phyloP scores from a whole-genome alignment of 1,284 basidiomycete species.

The Porodaedalea pini region DNA sequence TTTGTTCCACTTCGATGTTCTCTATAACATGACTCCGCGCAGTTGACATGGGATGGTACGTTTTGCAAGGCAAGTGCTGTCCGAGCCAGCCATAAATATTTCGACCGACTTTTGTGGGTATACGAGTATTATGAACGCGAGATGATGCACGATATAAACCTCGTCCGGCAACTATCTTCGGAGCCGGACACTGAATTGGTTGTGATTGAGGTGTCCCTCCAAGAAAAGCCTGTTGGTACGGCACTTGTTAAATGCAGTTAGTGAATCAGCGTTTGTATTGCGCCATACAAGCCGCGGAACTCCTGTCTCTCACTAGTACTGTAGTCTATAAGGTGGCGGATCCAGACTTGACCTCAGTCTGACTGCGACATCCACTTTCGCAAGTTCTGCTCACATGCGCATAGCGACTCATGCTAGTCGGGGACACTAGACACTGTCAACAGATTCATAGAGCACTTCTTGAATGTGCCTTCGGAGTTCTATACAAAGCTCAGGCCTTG shows the following conservation, averaged over 20 bases:
- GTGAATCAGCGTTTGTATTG: too few relatives aligned
- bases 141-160: too few relatives aligned
- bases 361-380: background rate
- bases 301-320: background rate
- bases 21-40: background rate
- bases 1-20: background rate
- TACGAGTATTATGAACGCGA: too few relatives aligned
- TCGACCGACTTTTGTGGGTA: too few relatives aligned
- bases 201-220: too few relatives aligned
- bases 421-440: background rate
- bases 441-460: background rate
- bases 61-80: too few relatives aligned
- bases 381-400: background rate
- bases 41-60: too few relatives aligned
- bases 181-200: too few relatives aligned
- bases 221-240: background rate
- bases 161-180: too few relatives aligned
- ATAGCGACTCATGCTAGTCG: background rate
- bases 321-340: background rate
- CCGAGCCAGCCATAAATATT: too few relatives aligned
- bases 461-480: too few relatives aligned
- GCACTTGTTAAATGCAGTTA: background rate
- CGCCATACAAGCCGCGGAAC: background rate
- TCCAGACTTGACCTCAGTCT: background rate
- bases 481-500: too few relatives aligned